Evolutionary conservation across 176 grass and related monocot genomes (phyloP).

Genomic region (Stipa capillata): DNA sequence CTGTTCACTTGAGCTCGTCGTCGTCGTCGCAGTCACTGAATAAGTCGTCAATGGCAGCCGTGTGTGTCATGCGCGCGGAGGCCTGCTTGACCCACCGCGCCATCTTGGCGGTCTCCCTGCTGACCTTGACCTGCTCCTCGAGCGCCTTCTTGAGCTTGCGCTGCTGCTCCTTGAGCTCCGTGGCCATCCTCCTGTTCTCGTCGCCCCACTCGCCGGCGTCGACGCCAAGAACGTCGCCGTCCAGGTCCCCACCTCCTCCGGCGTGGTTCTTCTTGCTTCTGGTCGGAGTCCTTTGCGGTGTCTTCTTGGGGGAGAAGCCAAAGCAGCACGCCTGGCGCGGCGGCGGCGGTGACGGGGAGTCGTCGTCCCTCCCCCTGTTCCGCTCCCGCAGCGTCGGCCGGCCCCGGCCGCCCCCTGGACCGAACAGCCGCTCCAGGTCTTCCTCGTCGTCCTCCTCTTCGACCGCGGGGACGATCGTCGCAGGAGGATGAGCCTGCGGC

Average conservation of each 20-base stretch:
- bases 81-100: conserved; percentile 58
- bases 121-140: conserved; percentile 69
- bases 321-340: conserved; percentile 69
- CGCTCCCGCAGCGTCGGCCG: conserved; percentile 24
- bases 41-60: conserved; percentile 45
- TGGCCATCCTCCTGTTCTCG: conserved; percentile 33
- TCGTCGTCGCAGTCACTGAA: conserved; percentile 58
- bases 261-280: conserved; percentile 28
- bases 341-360: conserved; percentile 3
- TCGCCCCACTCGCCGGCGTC: conserved; percentile 49
- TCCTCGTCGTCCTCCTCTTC: not conserved
- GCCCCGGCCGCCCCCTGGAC: conserved; percentile 13
- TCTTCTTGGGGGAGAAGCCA: conserved; percentile 61
- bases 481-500: not conserved
- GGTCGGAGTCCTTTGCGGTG: not conserved
- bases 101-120: conserved; percentile 73
- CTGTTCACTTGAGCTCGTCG: conserved; percentile 56
- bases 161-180: conserved; percentile 66
- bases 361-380: conserved; percentile 2
- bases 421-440: conserved; percentile 37
- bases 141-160: conserved; percentile 71
- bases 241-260: not conserved
- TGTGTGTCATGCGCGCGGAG: conserved; percentile 65
- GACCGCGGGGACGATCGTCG: not conserved
- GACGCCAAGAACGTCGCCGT: conserved; percentile 18